Evolutionary conservation across 2,329 filamentous ascomycete genomes (phyloP), one percentile per base, ranked within the genome.

Genomic region (Fusarium pseudocircinatum): DNA sequence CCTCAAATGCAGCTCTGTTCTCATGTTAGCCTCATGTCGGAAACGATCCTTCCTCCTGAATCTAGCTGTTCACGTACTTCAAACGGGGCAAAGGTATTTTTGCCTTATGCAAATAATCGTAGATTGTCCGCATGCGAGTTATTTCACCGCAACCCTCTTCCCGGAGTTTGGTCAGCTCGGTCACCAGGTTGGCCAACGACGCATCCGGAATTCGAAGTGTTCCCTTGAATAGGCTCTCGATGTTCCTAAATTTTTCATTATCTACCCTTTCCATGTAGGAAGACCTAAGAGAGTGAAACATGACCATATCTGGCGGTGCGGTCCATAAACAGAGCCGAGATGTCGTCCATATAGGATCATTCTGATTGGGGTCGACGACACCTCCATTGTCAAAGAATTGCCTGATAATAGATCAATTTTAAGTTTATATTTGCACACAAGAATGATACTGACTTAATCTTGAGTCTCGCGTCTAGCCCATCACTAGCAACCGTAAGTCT

Each of bases 301-400:
- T 67, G 28, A 28, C 3, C 69, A 74, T 72, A 32, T 67, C 52
- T 8, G 71, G 46, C 3, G 71, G 71, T 16, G 71, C 71, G 10
- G 34, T 30, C 71, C 69, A 74, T n/a, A 72, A 34, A 53, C 71
- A 74, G 24, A 2, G 7, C 22, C 18, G 15, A 36, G 62, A 62
- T 6, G 8, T 22, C 18, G 69, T 60, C 71, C 71, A 73, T 22
- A 12, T 7, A 16, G 65, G 56, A 8, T 11, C 22, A 3, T 69
- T 30, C 18, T 61, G 52, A 37, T 67, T 34, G 12, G 47, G 65
- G 39, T 36, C 8, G 10, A 74, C 24, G 18, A 74, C 60, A 5
- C 65, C 65, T 34, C 1, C 1, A 22, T 56, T 9, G 0, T 53
- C 1, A 14, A 74, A 74, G 39, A 44, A 67, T 7, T 50, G 9